These are phyloP conservation scores for Raphanus sativus DNA, from an alignment of 345 rosid genomes.

Conservation along the genomic window DNA sequence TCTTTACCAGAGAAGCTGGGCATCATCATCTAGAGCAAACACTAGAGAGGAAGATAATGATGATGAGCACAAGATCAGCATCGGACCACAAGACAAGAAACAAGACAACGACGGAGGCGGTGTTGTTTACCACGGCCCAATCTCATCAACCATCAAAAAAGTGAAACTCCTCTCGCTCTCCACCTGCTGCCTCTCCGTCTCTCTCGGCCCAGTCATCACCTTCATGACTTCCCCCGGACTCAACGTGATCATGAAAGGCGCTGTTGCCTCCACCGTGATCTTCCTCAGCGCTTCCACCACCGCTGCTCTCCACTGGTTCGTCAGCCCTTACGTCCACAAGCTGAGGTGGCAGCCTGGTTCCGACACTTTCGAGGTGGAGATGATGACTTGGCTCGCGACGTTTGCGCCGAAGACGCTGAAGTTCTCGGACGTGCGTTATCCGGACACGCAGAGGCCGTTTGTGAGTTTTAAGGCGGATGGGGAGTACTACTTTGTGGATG, in stretches of 20 bases:
- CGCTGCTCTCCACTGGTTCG: conserved; percentile 83
- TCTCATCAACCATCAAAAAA: conserved; percentile 88
- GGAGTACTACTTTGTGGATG: conserved; percentile 67
- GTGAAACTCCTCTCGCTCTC: conserved; percentile 92
- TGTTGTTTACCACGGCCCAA: conserved; percentile 72
- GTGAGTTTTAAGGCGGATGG: conserved; percentile 87
- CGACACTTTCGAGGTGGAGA: conserved; percentile 85
- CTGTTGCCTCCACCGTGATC: conserved; percentile 82
- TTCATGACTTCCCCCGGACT: conserved; percentile 84
- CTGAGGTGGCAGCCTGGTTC: conserved; percentile 93
- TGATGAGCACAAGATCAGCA: conserved; percentile 62
- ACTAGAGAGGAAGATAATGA: conserved; percentile 45
- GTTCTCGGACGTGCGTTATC: conserved; percentile 70
- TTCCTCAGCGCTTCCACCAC: conserved; percentile 86
- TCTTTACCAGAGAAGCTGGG: conserved; percentile 48
- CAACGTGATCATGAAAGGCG: conserved; percentile 89
- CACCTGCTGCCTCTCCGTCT: conserved; percentile 92
- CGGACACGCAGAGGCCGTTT: conserved; percentile 81
- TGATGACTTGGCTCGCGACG: conserved; percentile 90
- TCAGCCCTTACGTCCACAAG: conserved; percentile 88
- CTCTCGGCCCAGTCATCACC: conserved; percentile 85
- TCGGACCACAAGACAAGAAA: conserved; percentile 59
- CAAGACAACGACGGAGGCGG: conserved; percentile 43
- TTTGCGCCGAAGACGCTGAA: conserved; percentile 58
- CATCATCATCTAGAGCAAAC: conserved; percentile 56